Percentiles rank a stretch among this genome's conserved stretches.
Evolutionary conservation across 305 asterid genomes (phyloP).

Genomic region (Fraxinus dipetala): DNA sequence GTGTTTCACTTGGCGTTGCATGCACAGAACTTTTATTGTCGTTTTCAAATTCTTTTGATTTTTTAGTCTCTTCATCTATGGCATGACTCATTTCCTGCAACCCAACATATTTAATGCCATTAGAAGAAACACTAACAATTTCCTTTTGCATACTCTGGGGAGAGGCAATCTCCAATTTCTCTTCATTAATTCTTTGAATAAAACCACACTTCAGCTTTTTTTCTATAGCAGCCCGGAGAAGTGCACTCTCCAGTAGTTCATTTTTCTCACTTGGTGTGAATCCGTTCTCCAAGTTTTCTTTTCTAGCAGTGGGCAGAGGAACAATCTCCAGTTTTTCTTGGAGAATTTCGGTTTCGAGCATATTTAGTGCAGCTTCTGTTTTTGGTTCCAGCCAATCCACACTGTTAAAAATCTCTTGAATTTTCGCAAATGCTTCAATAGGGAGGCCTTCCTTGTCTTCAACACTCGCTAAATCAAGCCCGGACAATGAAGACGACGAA

Average conservation of each 20-base stretch:
- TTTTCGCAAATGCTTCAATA: slow-evolving; percentile 43
- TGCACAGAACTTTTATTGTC: slow-evolving; percentile 17
- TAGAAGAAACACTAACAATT: slow-evolving; percentile 10
- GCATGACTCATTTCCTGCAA: slow-evolving; percentile 13
- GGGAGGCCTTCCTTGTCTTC: slow-evolving; percentile 45
- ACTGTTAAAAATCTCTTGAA: slow-evolving; percentile 39
- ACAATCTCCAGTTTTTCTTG: slow-evolving; percentile 35
- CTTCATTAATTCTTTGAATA: slow-evolving; percentile 17
- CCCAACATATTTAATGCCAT: not conserved
- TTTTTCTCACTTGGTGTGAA: slow-evolving; percentile 6
- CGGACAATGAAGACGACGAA: slow-evolving; percentile 35
- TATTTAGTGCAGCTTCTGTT: slow-evolving; percentile 31
- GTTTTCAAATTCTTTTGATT: slow-evolving; percentile 18
- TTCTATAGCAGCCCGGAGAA: slow-evolving; percentile 11
- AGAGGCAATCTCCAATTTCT: slow-evolving; percentile 3
- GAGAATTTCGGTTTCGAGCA: slow-evolving; percentile 32
- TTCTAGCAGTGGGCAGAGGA: slow-evolving; percentile 15
- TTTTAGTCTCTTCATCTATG: slow-evolving; percentile 15
- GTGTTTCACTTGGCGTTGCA: slow-evolving; percentile 1
- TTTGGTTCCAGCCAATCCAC: slow-evolving; percentile 42
- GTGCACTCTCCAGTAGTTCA: slow-evolving; percentile 20
- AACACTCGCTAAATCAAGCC: slow-evolving; percentile 28
- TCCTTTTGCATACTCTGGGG: slow-evolving; percentile 4
- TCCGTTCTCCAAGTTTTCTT: slow-evolving; percentile 22
- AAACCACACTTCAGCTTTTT: slow-evolving; percentile 12